Base-by-base conservation (phyloP, 2,329 filamentous ascomycete genomes). In the Aspergillus sp. region DNA sequence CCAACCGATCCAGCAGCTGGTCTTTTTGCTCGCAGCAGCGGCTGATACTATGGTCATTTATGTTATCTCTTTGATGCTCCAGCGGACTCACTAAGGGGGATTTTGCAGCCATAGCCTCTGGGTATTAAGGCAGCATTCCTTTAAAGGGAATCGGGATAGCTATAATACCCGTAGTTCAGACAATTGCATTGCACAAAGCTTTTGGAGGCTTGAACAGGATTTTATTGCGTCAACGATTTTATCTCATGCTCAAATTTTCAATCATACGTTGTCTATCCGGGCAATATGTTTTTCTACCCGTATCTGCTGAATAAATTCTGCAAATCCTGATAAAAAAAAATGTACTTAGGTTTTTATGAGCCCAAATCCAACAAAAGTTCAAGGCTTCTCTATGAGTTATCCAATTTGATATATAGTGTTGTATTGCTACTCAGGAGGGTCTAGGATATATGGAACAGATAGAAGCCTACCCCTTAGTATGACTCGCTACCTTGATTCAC, bases 81-180 rank as follows among this genome's bases (percentile, higher is more conserved):
- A 7, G 23, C 30, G 8, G 9, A 45, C n/a, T 43, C 15, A 3
- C 19, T 34, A 55, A 23, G 22, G 9, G 22, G 34, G 48, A 48
- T 25, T 41, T 56, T 56, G 54, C 54, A 38, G 49, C 28, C 15
- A 45, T 56, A 56, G n/a, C 30, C 15, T 28, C 49, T 31, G 49
- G 46, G 9, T n/a, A 56, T 17, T 28, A 7, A 30, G 28, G 15
- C 13, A 17, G 19, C n/a, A 41, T 56, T 13, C 41, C 31, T 22
- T 23, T 11, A 54, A 46, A 49, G 2, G 34, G 15, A 13, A 41
- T 15, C 34, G 6, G 34, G 34, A 15, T 11, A 28, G 6, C 6
- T 28, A 28, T 11, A 11, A 15, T 3, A 41, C 34, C 11, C 9
- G 13, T 4, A 13, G 11, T 15, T 15, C 34, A 8, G 15, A 41